These are phyloP conservation scores for Phoenix dactylifera DNA, from an alignment of 176 grass and related monocot species.

Conservation along the genomic window DNA sequence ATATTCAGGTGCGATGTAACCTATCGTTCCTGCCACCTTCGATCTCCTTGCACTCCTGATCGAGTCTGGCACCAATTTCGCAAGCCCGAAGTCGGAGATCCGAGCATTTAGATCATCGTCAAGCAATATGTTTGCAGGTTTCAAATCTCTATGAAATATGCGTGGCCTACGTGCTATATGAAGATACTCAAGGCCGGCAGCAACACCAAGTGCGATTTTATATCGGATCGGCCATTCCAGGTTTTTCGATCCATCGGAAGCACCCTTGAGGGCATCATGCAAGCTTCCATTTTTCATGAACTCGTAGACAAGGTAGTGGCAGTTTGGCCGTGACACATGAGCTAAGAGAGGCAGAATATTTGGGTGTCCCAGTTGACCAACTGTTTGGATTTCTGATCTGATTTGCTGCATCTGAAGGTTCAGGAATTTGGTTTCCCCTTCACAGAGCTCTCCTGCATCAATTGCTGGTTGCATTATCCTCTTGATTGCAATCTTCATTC, in stretches of 20 bases:
- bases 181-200: slow-evolving; percentile 69
- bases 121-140: slow-evolving; percentile 83
- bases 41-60: slow-evolving; percentile 13
- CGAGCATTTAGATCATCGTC: slow-evolving; percentile 70
- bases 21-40: slow-evolving; percentile 55
- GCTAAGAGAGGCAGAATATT: too few species aligned
- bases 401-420: too few species aligned
- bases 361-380: too few species aligned
- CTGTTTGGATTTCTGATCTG: too few species aligned
- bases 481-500: too few species aligned
- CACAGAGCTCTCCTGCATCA: too few species aligned
- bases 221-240: slow-evolving; percentile 51
- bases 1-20: slow-evolving; percentile 94
- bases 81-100: slow-evolving; percentile 78
- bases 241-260: not conserved
- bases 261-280: slow-evolving; percentile 27
- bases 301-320: too few species aligned
- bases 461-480: too few species aligned
- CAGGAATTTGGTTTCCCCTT: too few species aligned
- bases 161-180: slow-evolving; percentile 54
- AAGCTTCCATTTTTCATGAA: slow-evolving; percentile 1
- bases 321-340: too few species aligned
- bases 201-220: slow-evolving; percentile 52
- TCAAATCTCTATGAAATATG: slow-evolving; percentile 83
- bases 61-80: slow-evolving; percentile 57